These are phyloP conservation scores for Talaromyces sp. DNA, from an alignment of 2,329 filamentous ascomycete genomes.

Conservation along the genomic window DNA sequence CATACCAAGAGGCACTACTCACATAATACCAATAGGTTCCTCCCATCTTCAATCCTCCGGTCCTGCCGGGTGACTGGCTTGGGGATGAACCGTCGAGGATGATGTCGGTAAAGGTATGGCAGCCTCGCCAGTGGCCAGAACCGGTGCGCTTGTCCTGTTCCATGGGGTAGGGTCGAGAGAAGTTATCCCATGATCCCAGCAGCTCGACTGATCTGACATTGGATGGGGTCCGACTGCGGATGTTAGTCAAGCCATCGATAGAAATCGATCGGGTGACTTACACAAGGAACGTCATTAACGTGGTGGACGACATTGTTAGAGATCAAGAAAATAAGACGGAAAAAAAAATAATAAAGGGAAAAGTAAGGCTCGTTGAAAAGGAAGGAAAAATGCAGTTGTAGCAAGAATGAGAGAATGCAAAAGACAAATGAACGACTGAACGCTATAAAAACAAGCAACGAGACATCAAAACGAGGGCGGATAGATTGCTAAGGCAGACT, in stretches of 20 bases:
- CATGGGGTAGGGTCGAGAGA: slow-evolving; percentile 72
- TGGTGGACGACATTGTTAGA: slow-evolving; percentile 13
- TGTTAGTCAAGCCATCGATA: slow-evolving; percentile 3
- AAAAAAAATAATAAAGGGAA: not conserved
- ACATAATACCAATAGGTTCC: slow-evolving; percentile 95
- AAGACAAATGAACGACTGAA: slow-evolving; percentile 6
- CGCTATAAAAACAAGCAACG: slow-evolving; percentile 9
- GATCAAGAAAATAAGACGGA: not conserved
- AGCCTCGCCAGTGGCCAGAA: slow-evolving; percentile 76
- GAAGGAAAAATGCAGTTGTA: not conserved
- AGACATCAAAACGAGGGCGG: slow-evolving; percentile 1
- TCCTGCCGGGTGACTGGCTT: slow-evolving; percentile 53
- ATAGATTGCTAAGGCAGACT: slow-evolving; percentile 5
- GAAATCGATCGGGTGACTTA: slow-evolving; percentile 5
- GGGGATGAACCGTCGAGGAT: slow-evolving; percentile 68
- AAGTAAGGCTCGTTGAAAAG: not conserved
- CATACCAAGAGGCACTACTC: slow-evolving; percentile 37
- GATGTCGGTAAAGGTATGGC: slow-evolving; percentile 80
- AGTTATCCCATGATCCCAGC: slow-evolving; percentile 95
- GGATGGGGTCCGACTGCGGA: slow-evolving; percentile 31
- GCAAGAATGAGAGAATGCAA: not conserved
- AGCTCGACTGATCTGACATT: slow-evolving; percentile 63
- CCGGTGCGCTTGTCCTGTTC: slow-evolving; percentile 73
- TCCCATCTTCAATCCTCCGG: slow-evolving; percentile 85
- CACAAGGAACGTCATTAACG: slow-evolving; percentile 17